Evolutionary conservation across 106 monocot species (phyloP), one percentile per base, ranked within the genome.

Genomic region (Phalaenopsis aphrodite): DNA sequence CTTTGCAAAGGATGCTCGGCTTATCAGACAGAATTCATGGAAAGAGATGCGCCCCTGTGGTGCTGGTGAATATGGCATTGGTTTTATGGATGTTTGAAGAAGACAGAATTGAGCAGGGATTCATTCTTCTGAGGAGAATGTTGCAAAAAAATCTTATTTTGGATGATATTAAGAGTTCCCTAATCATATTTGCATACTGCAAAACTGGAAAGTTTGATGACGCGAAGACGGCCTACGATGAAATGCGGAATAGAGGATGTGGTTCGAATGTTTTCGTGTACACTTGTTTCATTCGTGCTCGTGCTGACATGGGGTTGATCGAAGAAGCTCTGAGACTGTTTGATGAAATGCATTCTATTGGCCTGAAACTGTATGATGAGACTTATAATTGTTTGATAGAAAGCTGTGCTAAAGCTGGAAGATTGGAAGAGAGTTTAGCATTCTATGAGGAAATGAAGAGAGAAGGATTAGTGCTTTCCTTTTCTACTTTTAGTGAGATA

Each of bases 91-190:
- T 98, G 1, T 76, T 94, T 3, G 84, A 88, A 52, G 89, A 92
- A 19, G 61, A 76, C 8, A 86, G 91, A 69, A 37, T 84, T 43
- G 98, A 91, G 30, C 80, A 91, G 16, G 92, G 80, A 42, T 75
- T 89, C 5, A 43, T 94, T 30, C 79, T 94, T 80, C 46, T 92
- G 41, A 94, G 83, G 79, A 94, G 92, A 78, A 78, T 92, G 85
- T 42, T 90, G 78, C 90, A 92, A 80, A 98, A 87, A 83, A 92
- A 91, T 72, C 69, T 94, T 79, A 79, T 91, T 9, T 80, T 85
- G 14, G 90, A 92, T 48, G 81, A 78, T 24, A 82, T 94, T 55
- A 81, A 80, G 47, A 78, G 79, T 66, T 90, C 92, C 30, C 61
- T 91, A 78, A 77, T 83, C 16, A 82, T 98, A 68, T 80, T 78